Evolutionary conservation across 192 early-diverging fungal genomes (phyloP).

Genomic region (Geranomyces variabilis): DNA sequence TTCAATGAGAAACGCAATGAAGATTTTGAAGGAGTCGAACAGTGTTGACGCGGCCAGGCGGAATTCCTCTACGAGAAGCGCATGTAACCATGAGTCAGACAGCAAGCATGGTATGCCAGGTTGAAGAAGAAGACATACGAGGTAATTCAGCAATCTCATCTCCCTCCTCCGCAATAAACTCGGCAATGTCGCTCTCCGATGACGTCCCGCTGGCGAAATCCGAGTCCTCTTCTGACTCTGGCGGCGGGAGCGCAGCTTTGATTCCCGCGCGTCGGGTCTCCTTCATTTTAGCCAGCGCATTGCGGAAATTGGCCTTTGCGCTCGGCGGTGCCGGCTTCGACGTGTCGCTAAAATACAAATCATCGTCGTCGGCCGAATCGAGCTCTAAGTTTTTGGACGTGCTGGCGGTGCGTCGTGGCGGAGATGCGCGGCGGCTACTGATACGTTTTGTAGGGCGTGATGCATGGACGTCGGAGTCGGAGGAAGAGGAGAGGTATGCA

Average conservation of each 20-base stretch:
- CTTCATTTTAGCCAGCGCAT: constrained; percentile 6
- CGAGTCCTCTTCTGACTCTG: not conserved
- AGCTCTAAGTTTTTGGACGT: not conserved
- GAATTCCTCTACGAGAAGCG: not conserved
- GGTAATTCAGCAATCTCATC: not conserved
- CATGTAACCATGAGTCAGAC: too few species aligned
- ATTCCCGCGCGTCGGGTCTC: not conserved
- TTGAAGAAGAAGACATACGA: not conserved
- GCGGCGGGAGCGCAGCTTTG: constrained; percentile 1
- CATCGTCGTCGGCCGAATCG: not conserved
- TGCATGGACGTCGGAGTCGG: too few species aligned
- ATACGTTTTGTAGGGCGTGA: too few species aligned
- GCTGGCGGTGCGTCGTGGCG: too few species aligned
- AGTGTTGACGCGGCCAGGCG: not conserved
- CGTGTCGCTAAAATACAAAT: constrained; percentile 11
- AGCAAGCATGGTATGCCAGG: not conserved
- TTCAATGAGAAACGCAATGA: constrained; percentile 2
- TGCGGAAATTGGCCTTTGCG: not conserved
- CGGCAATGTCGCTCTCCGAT: constrained; percentile 3
- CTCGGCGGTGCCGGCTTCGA: not conserved
- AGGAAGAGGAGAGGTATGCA: too few species aligned
- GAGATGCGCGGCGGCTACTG: too few species aligned
- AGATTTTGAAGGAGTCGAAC: constrained; percentile 11
- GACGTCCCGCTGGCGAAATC: not conserved
- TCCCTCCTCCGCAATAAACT: not conserved